Conservation (phyloP, 2,329 filamentous ascomycete genomes). For the Gaeumannomyces tritici region DNA sequence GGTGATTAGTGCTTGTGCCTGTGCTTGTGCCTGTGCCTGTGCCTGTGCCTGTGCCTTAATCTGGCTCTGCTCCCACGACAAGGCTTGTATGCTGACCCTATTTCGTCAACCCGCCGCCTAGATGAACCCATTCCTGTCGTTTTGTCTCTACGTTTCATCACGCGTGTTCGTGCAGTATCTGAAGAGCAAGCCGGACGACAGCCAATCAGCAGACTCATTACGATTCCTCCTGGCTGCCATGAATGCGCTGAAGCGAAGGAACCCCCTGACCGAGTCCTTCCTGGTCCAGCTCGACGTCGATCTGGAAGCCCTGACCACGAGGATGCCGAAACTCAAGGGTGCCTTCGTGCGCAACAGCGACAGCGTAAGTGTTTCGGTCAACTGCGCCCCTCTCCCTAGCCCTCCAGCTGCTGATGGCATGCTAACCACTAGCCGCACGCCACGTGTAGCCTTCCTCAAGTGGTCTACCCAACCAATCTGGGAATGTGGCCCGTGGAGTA, state of each 20-base stretch:
- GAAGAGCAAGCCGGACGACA: slow-evolving; percentile 85
- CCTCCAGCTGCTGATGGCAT: slow-evolving; percentile 8
- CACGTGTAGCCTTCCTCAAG: background rate
- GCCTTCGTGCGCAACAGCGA: slow-evolving; percentile 44
- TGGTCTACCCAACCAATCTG: background rate
- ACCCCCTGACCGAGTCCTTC: slow-evolving; percentile 90
- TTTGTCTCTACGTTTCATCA: slow-evolving; percentile 92
- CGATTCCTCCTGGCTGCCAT: slow-evolving; percentile 86
- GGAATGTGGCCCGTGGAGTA: slow-evolving; percentile 8
- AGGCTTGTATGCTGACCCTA: background rate
- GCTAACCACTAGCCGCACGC: background rate
- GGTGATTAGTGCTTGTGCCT: background rate
- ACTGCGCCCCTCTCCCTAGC: background rate
- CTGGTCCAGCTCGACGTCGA: slow-evolving; percentile 89
- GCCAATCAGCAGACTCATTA: slow-evolving; percentile 67
- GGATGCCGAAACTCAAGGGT: slow-evolving; percentile 46
- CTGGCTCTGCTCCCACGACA: background rate
- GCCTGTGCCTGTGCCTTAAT: too few relatives aligned
- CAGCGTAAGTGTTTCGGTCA: slow-evolving; percentile 29
- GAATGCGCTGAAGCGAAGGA: slow-evolving; percentile 78
- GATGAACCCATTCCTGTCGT: slow-evolving; percentile 94
- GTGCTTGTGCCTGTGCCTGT: too few relatives aligned
- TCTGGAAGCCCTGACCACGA: slow-evolving; percentile 61
- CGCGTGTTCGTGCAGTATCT: slow-evolving; percentile 93
- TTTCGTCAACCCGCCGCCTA: slow-evolving; percentile 25